Evolutionary conservation across 495 filamentous ascomycete species (phyloP).

Genomic region (Xylaria flabelliformis): DNA sequence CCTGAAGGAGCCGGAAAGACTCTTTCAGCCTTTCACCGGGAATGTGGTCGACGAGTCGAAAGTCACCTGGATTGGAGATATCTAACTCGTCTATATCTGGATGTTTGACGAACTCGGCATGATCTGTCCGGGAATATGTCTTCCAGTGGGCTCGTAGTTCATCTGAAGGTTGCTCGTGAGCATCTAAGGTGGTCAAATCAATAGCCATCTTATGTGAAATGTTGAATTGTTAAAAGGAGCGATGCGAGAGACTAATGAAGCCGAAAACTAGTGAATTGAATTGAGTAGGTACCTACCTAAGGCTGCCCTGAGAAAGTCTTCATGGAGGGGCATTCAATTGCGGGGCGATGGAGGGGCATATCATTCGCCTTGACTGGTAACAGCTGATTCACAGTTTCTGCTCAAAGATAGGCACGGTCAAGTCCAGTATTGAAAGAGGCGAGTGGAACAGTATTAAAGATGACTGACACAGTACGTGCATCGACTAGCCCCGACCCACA

Average conservation of each 20-base stretch:
- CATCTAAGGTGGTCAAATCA: conserved; percentile 62
- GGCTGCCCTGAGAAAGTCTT: background rate
- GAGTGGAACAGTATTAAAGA: background rate
- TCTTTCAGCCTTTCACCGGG: conserved; percentile 42
- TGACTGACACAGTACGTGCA: background rate
- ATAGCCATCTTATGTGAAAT: conserved; percentile 40
- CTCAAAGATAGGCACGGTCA: background rate
- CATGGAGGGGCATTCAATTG: conserved; percentile 27
- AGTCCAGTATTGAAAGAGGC: background rate
- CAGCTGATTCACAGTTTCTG: background rate
- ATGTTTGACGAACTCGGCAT: conserved; percentile 45
- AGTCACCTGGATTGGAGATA: conserved; percentile 38
- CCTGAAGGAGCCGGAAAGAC: conserved; percentile 47
- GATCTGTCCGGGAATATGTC: conserved; percentile 48
- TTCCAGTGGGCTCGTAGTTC: conserved; percentile 70
- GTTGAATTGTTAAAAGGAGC: background rate
- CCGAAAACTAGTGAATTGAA: background rate
- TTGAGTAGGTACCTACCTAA: background rate
- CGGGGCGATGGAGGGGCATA: conserved; percentile 23
- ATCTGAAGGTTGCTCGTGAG: conserved; percentile 73
- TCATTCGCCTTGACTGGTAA: background rate
- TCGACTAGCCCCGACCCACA: background rate
- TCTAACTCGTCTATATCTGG: conserved; percentile 53
- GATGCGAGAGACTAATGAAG: background rate
- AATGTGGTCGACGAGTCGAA: conserved; percentile 45